Evolutionary conservation across 805 yeast species (phyloP), one percentile per base, ranked within the genome.

Genomic region (Wickerhamiella siamensis): DNA sequence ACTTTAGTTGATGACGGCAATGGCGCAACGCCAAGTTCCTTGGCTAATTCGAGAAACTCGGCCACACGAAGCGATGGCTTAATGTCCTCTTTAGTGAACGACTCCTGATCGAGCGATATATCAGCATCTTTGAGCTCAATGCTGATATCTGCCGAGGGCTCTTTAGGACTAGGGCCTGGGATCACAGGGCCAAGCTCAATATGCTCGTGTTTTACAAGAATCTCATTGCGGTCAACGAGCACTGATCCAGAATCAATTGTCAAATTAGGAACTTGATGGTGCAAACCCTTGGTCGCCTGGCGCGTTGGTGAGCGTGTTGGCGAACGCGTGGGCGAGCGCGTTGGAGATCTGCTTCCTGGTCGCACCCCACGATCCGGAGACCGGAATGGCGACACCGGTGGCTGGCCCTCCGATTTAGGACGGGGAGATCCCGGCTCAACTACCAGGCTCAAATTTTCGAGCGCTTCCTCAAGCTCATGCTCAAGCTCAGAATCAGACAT

Each of bases 1-100:
- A 82, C 64, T 15, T 24, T 24, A 8, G 29, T 24, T 6, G 29
- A 24, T 24, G 29, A 6, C 6, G 10, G 29, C 12, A 12, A 24
- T 6, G 6, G 29, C 29, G 6, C 10, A 8, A 24, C 6, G 12
- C 29, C 29, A 24, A 8, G 29, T 8, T 24, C 29, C 29, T 12
- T 24, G 29, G 29, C 29, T 24, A 24, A 24, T 24, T 24, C 12
- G 6, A 24, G 18, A n/a, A 31, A 31, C 33, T 31, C 33, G 8
- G 8, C 17, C 15, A 31, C 6, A 5, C 17, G 9, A 8, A n/a
- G 33, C 6, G n/a, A 9, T 9, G 14, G 31, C 31, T 26, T 9
- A 26, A 26, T 26, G 8, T 9, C 5, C 16, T 16, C 33, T 31
- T 31, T 31, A 5, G 5, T 9, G 8, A 9, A 5, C n/a, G 8